phyloP scores from a whole-genome alignment of 257 asterid species.

The Ophiorrhiza pumila region DNA sequence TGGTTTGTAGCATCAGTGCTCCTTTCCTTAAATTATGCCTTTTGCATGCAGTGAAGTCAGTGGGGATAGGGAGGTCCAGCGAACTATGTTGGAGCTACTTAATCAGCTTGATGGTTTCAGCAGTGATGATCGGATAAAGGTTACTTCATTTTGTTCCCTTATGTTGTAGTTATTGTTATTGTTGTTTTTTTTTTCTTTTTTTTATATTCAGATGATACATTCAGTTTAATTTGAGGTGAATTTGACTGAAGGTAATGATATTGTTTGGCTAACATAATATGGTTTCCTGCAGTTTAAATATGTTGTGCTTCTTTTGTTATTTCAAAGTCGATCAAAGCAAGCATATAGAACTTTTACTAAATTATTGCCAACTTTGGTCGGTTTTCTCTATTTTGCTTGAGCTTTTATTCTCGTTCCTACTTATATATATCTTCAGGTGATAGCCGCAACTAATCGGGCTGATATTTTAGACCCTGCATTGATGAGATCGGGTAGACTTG shows the following conservation, averaged over 20 bases:
- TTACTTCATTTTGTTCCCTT: slow-evolving; percentile 7
- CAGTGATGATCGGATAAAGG: slow-evolving; percentile 91
- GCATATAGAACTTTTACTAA: neutral
- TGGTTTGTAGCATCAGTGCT: neutral
- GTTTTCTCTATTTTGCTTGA: neutral
- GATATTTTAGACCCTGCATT: slow-evolving; percentile 96
- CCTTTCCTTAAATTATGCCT: neutral
- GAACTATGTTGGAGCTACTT: slow-evolving; percentile 90
- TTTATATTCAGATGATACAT: neutral
- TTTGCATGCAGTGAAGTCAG: slow-evolving; percentile 74
- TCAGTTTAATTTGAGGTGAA: neutral
- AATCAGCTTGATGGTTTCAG: slow-evolving; percentile 96
- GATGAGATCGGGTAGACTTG: slow-evolving; percentile 92
- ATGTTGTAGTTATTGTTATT: no score
- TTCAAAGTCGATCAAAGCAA: neutral
- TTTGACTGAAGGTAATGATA: no score
- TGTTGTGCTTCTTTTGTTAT: neutral
- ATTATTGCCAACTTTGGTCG: neutral
- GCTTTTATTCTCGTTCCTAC: neutral
- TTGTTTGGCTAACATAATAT: neutral
- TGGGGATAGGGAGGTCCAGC: slow-evolving; percentile 90
- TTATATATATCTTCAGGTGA: slow-evolving; percentile 49
- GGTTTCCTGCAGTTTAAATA: neutral
- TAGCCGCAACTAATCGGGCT: slow-evolving; percentile 95
- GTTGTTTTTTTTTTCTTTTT: neutral